These are phyloP conservation scores for Monosporascus ibericus DNA, from an alignment of 2,329 filamentous ascomycete genomes.

Conservation along the genomic window DNA sequence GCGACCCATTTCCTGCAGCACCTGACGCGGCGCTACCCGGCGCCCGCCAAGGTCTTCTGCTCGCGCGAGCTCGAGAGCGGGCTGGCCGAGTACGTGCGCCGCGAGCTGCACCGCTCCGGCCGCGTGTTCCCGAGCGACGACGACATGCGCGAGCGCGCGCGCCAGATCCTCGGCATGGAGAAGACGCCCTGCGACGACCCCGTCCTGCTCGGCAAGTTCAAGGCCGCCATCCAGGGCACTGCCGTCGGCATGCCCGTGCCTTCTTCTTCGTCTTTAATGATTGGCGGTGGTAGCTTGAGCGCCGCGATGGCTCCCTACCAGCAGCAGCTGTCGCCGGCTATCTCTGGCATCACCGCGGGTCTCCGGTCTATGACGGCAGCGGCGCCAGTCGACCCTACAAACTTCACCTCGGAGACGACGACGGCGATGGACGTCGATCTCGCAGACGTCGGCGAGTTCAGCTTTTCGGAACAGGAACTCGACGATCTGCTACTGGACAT, in stretches of 20 bases:
- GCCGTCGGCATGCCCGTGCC: background rate
- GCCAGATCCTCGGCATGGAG: conserved; percentile 39
- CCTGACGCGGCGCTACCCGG: conserved; percentile 36
- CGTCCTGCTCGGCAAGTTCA: conserved; percentile 48
- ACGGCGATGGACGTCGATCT: conserved; percentile 13
- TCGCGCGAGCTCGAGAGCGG: conserved; percentile 53
- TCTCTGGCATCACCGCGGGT: conserved; percentile 5
- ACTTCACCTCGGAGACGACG: conserved; percentile 3
- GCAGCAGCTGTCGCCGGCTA: background rate
- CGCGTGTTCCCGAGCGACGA: conserved; percentile 43
- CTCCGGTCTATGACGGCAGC: conserved; percentile 4
- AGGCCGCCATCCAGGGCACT: conserved; percentile 32
- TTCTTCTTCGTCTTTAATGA: background rate
- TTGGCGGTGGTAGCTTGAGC: background rate
- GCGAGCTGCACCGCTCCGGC: conserved; percentile 30
- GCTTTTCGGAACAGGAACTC: conserved; percentile 24
- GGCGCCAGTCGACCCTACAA: background rate
- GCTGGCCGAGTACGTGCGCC: conserved; percentile 41
- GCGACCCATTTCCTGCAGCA: conserved; percentile 43
- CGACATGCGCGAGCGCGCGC: conserved; percentile 38
- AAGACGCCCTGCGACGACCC: conserved; percentile 50
- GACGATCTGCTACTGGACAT: conserved; percentile 22
- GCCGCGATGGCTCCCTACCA: background rate
- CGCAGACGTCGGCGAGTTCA: background rate
- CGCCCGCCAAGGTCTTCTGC: conserved; percentile 49